Evolutionary conservation across 176 grass and related monocot genomes (phyloP), one percentile per base, ranked within the genome.

Genomic region (Musa itinerans): DNA sequence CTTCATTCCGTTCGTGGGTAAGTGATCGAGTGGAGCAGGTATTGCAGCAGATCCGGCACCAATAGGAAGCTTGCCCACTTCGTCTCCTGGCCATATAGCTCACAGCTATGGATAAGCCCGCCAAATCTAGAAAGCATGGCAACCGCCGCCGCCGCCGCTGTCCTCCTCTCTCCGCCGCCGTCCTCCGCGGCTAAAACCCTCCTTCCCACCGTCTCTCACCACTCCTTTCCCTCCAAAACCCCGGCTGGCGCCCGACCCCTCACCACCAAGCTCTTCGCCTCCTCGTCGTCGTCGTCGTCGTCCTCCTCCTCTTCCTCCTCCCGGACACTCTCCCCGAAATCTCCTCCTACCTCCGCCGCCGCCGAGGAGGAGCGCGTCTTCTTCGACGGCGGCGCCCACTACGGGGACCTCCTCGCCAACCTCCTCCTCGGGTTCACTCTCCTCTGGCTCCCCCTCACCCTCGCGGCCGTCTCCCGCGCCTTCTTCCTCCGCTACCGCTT

Each of bases 331-430:
- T 77, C 49, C 59, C 75, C 75, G 11, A 64, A 65, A 77, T 74
- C 53, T 9, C 75, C 75, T 66, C 15, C 27, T n/a, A 21, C 27
- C 53, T 43, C 65, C 11, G 22, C 53, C 53, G 19, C 9, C 1
- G 49, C 59, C 21, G 59, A 79, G 63, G 56, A 80, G 27, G 95
- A 99, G 79, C 78, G 72, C n/a, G 80, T 99, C 27, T 99, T 84
- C 87, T 94, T 99, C 78, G 88, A 99, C 75, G 90, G 95, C 43
- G 95, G 95, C 13, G 88, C 95, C 2, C 95, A 98, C 84, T 89
- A 86, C 50, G 95, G 90, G 0, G 95, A 98, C 80, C 88, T 98
- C 1, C 56, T 83, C 19, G 84, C 88, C 51, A 99, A 99, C 88
- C 88, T 94, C 21, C 49, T 91, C 15, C 82, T 94, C 7, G 95